Percentiles rank a stretch among this genome's conserved stretches.
Evolutionary conservation across 2,329 filamentous ascomycete species (phyloP).

Genomic region (Xylariaceae sp.): DNA sequence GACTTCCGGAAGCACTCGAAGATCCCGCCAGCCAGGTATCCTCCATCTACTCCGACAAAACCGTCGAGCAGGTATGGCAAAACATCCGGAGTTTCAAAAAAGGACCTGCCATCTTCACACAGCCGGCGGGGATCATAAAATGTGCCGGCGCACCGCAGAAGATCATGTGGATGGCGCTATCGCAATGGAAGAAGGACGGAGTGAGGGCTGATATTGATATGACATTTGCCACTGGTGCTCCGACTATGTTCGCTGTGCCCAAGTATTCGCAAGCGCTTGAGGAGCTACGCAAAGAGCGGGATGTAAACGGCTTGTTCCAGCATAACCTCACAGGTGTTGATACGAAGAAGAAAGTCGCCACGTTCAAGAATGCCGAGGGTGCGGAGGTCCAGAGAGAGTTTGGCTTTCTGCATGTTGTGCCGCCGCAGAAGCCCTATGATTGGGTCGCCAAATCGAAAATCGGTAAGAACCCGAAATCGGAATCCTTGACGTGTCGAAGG

Average conservation of each 20-base stretch:
- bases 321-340: conserved; percentile 38
- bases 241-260: conserved; percentile 39
- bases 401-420: conserved; percentile 37
- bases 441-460: conserved; percentile 35
- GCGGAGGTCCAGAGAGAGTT: conserved; percentile 34
- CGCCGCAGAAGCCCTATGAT: conserved; percentile 33
- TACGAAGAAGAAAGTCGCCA: conserved; percentile 34
- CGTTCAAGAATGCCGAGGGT: conserved; percentile 34
- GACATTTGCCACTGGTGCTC: conserved; percentile 35
- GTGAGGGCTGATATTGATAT: conserved; percentile 32
- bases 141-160: conserved; percentile 40
- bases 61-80: conserved; percentile 35
- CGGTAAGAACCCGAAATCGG: conserved; percentile 29
- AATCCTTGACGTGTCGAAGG: background rate
- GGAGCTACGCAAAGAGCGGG: conserved; percentile 32
- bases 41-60: conserved; percentile 38
- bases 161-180: conserved; percentile 40
- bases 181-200: conserved; percentile 36
- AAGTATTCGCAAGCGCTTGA: conserved; percentile 38
- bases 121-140: conserved; percentile 39
- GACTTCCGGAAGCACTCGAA: conserved; percentile 34
- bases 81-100: conserved; percentile 36
- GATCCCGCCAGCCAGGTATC: conserved; percentile 34
- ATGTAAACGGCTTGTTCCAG: conserved; percentile 39
- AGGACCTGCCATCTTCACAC: conserved; percentile 38